phyloP scores from a whole-genome alignment of 768 basidiomycete species.

The Amanita exitialis region DNA sequence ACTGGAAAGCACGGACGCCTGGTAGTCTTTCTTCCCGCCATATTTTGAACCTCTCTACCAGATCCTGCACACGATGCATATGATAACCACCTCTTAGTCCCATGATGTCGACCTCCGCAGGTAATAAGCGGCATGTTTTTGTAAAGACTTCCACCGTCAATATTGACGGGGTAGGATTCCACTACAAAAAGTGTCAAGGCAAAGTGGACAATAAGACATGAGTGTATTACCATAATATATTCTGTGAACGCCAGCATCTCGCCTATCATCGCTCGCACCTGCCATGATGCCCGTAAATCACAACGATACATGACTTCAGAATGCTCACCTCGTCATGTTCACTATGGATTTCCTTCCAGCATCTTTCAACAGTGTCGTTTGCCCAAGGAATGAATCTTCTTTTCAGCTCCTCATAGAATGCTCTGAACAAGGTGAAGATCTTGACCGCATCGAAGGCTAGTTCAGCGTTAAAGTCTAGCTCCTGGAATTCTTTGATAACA shows the following conservation, averaged over 20 bases:
- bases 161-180: constrained; percentile 52
- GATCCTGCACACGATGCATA: constrained; percentile 41
- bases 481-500: constrained; percentile 50
- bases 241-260: constrained; percentile 64
- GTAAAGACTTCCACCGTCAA: constrained; percentile 56
- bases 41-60: constrained; percentile 51
- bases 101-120: constrained; percentile 63
- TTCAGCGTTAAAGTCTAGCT: constrained; percentile 71
- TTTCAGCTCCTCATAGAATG: constrained; percentile 63
- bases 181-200: constrained; percentile 25
- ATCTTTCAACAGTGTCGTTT: constrained; percentile 52
- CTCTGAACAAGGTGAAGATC: constrained; percentile 54
- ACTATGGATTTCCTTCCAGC: constrained; percentile 61
- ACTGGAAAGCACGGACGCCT: constrained; percentile 73
- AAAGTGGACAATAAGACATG: neutral
- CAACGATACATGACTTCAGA: neutral
- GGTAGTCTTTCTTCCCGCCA: constrained; percentile 68
- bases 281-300: constrained; percentile 4
- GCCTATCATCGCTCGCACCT: constrained; percentile 71
- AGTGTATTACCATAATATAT: constrained; percentile 48
- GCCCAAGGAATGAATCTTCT: constrained; percentile 80
- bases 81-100: constrained; percentile 60
- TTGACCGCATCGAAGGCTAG: constrained; percentile 77
- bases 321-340: constrained; percentile 69
- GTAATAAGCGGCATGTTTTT: constrained; percentile 49